Base-by-base conservation (phyloP, 2,329 filamentous ascomycete species). In the Aureobasidium vineae region DNA sequence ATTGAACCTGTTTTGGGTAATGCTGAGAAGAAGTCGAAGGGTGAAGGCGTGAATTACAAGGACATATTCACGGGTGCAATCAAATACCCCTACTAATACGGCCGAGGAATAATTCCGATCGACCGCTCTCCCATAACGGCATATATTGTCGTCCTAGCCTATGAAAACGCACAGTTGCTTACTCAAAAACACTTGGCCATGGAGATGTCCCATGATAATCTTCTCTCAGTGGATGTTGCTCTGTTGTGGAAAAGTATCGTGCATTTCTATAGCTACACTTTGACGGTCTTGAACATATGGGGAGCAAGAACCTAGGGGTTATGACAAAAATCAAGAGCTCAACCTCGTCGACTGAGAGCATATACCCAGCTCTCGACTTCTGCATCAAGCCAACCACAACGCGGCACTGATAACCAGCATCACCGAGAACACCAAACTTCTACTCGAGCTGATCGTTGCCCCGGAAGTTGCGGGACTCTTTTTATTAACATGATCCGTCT, bases 1-100 rank as follows among this genome's bases (percentile, higher is more conserved):
- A 69, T 70, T 19, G 63, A 69, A n/a, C 57, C 57, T 19, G 57
- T 61, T 4, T n/a, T 61, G 28, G 57, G 57, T 8, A 61, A 61
- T 19, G 41, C 41, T 2, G 41, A 47, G 7, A 23, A 33, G 1
- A 47, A 36, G 15, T 43, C 28, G 23, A 61, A 38, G 15, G 31
- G 41, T 1, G 57, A 49, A 4, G 57, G 57, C 16, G 57, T 50
- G 57, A 61, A 61, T 19, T 61, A 61, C n/a, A 61, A 61, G 19
- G 57, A 61, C 19, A 38, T 61, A 19, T 61, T 61, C n/a, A 61
- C 57, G 10, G 57, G 57, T 36, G 57, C 57, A 3, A 43, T 61
- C 31, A 61, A 61, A 38, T 61, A 61, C 19, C 57, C 57, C 8
- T 61, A 61, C 21, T 61, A 10, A 36, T 5, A 2, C 16, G 1